Evolutionary conservation across 2,329 filamentous ascomycete species (phyloP), one percentile per base, ranked within the genome.

Genomic region (Stromatinia cepivora): DNA sequence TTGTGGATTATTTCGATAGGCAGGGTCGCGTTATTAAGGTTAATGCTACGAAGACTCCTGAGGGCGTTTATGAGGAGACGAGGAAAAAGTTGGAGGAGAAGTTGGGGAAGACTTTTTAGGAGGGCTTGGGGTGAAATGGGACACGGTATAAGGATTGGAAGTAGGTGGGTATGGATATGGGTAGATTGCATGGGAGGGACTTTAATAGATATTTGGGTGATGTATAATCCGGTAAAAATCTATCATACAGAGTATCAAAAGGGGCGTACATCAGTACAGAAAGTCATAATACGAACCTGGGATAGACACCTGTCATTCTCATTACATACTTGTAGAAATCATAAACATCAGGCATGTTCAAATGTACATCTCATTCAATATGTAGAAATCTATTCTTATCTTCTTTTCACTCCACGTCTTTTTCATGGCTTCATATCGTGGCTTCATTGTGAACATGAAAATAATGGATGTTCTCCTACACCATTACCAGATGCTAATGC

Each of bases 11-110:
- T 79, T 98, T 91, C 80, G 89, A 90, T 77, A 84, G 84, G 76
- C 84, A 94, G 81, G 88, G 87, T 76, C 89, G 90, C 78, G 93
- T 98, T 22, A 87, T 97, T 79, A 92, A 89, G 82, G 86, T 98
- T 57, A 84, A 90, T 75, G 92, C 94, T 42, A 90, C 88, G 36
- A 85, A 87, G 56, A 76, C 81, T 10, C 89, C 92, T 3, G 88
- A 92, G 39, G 85, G 78, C 76, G 88, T 90, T 62, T 88, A 86
- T 76, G 78, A 79, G 73, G 82, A 81, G 66, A 89, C 87, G 1
- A 80, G 82, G 77, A 80, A 80, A 76, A 81, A 82, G 76, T 79
- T 90, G 61, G 79, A 78, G 59, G 79, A 82, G 76, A 81, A 81
- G 70, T 78, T 90, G 58, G 84, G 85, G 50, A 77, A 81, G 69